A percentile compares a stretch with the other conserved stretches of the same genome.
phyloP scores from a whole-genome alignment of 2,329 filamentous ascomycete genomes.

The Ophiostoma montium region DNA sequence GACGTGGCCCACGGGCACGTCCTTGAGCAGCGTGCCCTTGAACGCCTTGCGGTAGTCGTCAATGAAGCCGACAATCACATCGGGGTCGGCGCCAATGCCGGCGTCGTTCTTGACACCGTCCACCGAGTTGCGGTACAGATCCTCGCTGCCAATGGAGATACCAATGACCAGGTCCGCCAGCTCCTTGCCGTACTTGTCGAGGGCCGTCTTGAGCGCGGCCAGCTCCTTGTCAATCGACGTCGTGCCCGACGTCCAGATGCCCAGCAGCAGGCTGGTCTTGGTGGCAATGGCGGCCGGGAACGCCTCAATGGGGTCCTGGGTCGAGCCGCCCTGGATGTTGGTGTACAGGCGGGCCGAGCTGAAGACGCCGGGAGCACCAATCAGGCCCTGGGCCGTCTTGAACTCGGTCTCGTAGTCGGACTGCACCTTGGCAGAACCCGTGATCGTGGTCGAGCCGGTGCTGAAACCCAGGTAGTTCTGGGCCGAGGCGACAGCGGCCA shows the following conservation, averaged over 20 bases:
- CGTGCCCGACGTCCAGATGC: conserved; percentile 68
- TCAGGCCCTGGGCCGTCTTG: conserved; percentile 47
- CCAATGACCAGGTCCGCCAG: conserved; percentile 58
- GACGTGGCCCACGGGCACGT: conserved; percentile 60
- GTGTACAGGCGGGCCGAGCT: conserved; percentile 61
- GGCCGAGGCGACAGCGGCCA: conserved; percentile 17
- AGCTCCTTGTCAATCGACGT: conserved; percentile 56
- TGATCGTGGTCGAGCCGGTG: conserved; percentile 50
- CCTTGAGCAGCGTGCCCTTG: conserved; percentile 42
- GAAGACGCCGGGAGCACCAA: conserved; percentile 47
- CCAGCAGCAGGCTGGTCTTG: conserved; percentile 64
- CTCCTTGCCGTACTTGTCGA: conserved; percentile 49
- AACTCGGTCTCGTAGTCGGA: conserved; percentile 58
- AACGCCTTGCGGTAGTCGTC: conserved; percentile 50
- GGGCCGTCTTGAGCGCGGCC: conserved; percentile 53
- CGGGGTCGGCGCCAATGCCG: conserved; percentile 46
- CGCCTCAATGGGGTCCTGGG: conserved; percentile 51
- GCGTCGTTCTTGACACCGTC: conserved; percentile 50
- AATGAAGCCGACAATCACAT: conserved; percentile 55
- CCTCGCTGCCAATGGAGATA: conserved; percentile 78
- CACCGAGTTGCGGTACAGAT: conserved; percentile 65
- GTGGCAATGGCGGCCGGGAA: conserved; percentile 75
- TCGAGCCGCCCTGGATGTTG: conserved; percentile 54
- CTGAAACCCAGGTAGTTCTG: conserved; percentile 46
- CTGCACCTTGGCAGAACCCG: conserved; percentile 44